Conservation (phyloP, 176 grass and related monocot species). For the Chloris gayana region DNA sequence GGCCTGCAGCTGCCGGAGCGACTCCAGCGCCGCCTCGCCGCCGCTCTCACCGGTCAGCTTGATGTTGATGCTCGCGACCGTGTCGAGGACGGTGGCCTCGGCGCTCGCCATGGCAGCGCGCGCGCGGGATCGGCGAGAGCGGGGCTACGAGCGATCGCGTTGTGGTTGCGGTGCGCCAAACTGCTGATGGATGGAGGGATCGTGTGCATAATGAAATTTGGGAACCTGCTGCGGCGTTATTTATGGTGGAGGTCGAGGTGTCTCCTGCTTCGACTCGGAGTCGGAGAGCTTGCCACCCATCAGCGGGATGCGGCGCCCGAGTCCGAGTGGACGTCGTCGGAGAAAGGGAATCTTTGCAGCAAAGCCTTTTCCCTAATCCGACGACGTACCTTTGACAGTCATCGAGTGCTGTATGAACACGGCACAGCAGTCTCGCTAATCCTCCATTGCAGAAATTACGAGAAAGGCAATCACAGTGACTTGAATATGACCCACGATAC, state of each 20-base stretch:
- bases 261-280: not conserved
- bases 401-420: no score
- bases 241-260: no score
- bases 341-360: no score
- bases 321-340: not conserved
- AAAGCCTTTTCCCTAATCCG: no score
- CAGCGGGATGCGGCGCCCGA: not conserved
- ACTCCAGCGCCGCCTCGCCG: not conserved
- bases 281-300: not conserved
- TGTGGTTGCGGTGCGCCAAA: not conserved
- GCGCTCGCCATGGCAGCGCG: not conserved
- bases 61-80: not conserved
- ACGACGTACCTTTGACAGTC: no score
- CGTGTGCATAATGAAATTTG: no score
- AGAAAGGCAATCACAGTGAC: not conserved
- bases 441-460: not conserved
- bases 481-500: not conserved
- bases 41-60: not conserved
- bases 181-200: no score
- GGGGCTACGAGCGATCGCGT: no score
- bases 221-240: not conserved
- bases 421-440: not conserved
- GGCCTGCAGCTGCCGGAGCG: conserved; percentile 32
- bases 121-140: not conserved
- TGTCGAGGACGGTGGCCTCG: not conserved